Base-by-base conservation (phyloP, 2,329 filamentous ascomycete species). In the Aspergillus tubingensis region DNA sequence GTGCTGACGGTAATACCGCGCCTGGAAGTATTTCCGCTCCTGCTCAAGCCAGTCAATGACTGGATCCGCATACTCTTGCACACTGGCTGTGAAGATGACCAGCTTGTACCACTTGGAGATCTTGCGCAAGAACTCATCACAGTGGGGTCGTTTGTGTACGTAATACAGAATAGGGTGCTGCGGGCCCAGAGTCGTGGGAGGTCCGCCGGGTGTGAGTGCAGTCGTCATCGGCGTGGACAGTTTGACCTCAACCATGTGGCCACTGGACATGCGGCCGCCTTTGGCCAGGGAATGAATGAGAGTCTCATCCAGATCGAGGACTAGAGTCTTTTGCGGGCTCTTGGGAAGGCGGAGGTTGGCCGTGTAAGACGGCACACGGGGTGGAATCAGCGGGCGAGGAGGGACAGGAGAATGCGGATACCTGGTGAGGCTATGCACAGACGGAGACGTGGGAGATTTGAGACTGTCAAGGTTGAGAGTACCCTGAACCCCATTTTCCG, bases 1-100 rank as follows among this genome's bases (percentile, higher is more conserved):
- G 77, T 99, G 94, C 76, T 99, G 95, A 58, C 95, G 87, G 78
- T 99, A 99, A 80, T 95, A 98, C 67, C 95, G 84, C 43, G 89
- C 91, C 38, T 91, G 90, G 78, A 99, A 99, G 80, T 92, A 98
- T 79, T 98, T 98, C 71, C 93, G 88, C 78, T 99, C 95, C 67
- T 92, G 88, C 79, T 99, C 95, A 62, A 99, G 85, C 92, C 93
- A 98, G 82, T 99, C 95, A 74, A 99, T 98, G 59, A 99, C 95
- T 0, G 95, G 95, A 76, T 99, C 95, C 59, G 95, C 95, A 72
- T 99, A 99, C 76, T 99, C 95, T 76, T 99, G 95, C 39, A 99
- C 95, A 19, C 92, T 96, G 2, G 95, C 95, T 8, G 95, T 99
- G 76, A 99, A 99, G 50, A 98, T 84, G 54, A 99, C 91, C 15